Evolutionary conservation across 106 monocot genomes (phyloP), one percentile per base, ranked within the genome.

Genomic region (Dioscorea dumetorum): DNA sequence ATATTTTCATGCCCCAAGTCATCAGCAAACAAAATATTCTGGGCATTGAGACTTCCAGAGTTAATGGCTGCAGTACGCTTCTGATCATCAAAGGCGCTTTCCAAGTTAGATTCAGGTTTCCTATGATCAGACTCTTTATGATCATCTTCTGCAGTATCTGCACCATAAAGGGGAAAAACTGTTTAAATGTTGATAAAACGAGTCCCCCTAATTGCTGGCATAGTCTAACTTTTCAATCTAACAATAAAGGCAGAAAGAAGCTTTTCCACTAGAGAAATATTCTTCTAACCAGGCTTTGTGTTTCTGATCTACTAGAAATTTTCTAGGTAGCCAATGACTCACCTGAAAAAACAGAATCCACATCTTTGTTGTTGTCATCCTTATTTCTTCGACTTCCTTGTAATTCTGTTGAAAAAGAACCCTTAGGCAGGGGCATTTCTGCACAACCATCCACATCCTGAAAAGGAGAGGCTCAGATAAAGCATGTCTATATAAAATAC

Each of bases 161-260:
- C 28, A 28, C 66, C 68, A 69, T 67, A 70, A 22, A 75, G 64
- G 24, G 70, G n/a, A n/a, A 70, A 77, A 63, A 64, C 69, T 77
- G 70, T 57, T 67, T 59, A 78, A 66, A 59, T 73, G 67, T 17
- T 74, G 76, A 5, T 71, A 64, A 67, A 70, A 49, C 18, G 33
- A 21, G 60, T 85, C 76, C 24, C 24, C 48, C 64, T 57, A 76
- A 33, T 78, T 70, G 28, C 17, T 28, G 50, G 58, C 67, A 64
- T 49, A 70, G 57, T 87, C 73, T 24, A 61, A 24, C 19, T 58
- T 57, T 33, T 80, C 80, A 57, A n/a, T 80, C 58, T 86, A 62
- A 67, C 57, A 51, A 99, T 90, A 22, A 99, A 85, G 60, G 97
- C 92, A 62, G 97, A 84, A 17, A 99, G 73, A 73, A 99, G 84